Evolutionary conservation across 2,329 filamentous ascomycete species (phyloP).

Genomic region (Fusarium transvaalense): DNA sequence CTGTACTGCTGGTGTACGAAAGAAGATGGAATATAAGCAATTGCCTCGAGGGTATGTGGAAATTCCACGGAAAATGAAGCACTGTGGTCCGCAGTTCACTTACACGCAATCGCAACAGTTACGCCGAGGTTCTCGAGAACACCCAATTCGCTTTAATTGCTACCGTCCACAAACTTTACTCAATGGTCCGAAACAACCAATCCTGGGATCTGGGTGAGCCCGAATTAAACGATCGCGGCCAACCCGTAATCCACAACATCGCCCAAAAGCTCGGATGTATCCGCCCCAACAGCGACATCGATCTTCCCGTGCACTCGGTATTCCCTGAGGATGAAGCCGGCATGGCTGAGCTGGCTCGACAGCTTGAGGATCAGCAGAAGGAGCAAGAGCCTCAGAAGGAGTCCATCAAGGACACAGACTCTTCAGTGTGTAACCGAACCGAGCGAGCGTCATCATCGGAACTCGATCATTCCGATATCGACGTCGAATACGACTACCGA

Average conservation of each 20-base stretch:
- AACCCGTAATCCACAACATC: conserved; percentile 75
- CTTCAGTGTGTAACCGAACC: conserved; percentile 47
- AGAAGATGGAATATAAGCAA: conserved; percentile 78
- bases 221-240: conserved; percentile 71
- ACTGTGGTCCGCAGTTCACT: conserved; percentile 22
- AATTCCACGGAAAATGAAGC: neutral
- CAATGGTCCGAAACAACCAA: conserved; percentile 70
- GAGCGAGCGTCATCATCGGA: conserved; percentile 68
- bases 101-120: conserved; percentile 58
- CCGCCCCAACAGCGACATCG: conserved; percentile 70
- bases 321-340: conserved; percentile 73
- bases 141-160: conserved; percentile 74
- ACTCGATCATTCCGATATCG: conserved; percentile 67
- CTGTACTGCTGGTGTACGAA: conserved; percentile 72
- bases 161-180: conserved; percentile 74
- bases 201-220: conserved; percentile 73
- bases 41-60: conserved; percentile 68
- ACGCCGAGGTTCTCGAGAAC: conserved; percentile 74
- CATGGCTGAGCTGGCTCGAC: conserved; percentile 67
- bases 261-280: conserved; percentile 74
- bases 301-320: conserved; percentile 68
- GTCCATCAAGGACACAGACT: conserved; percentile 45
- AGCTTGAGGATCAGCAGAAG: conserved; percentile 63
- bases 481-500: conserved; percentile 68
- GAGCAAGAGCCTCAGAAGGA: conserved; percentile 54